Base-by-base conservation (phyloP, 108 stramenopile species). In the Craspedostauros australis region DNA sequence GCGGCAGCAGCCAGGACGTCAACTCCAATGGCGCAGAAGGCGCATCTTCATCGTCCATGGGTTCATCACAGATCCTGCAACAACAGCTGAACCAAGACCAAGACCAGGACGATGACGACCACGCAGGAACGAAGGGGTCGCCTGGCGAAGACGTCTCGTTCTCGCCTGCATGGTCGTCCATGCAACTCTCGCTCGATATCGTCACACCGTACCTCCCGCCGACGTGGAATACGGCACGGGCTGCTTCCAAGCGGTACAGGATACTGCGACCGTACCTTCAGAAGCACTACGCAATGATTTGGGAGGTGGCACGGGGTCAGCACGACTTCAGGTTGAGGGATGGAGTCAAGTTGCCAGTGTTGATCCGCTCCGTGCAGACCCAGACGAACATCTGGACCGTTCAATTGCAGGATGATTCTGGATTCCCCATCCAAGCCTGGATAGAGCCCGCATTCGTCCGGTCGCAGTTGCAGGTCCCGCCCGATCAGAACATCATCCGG, bases 341-440 rank as follows among this genome's bases (percentile, higher is more conserved):
- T 9, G n/a, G 4, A 2, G 0, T 22, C 6, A 22, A 8, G 2
- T 24, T 75, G n/a, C 28, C 57, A 4, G 62, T 64, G 12, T 46
- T 69, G 63, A 68, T 76, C 4, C 38, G 60, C 14, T 24, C 30
- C 9, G 47, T 69, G 19, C 52, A 65, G 16, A 47, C 48, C 37
- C 52, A 50, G 27, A 43, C 56, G 28, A 52, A 34, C 14, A 48
- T 69, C 54, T 69, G 64, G 64, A 76, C 75, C 4, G 69, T 66
- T 12, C 56, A 62, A 50, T 50, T 76, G 23, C 38, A 59, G 34
- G 75, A 76, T 62, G 75, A 76, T 41, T 60, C 61, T 9, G 68
- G 75, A 28, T 49, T 45, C 9, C 42, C 55, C 21, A 54, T 76
- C 9, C 34, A 41, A 24, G 75, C 75, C 8, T 76, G 75, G 75